A percentile compares a stretch with the other conserved stretches of the same genome.
Conservation (phyloP, 768 basidiomycete genomes). For the Sistotremastrum suecicum region DNA sequence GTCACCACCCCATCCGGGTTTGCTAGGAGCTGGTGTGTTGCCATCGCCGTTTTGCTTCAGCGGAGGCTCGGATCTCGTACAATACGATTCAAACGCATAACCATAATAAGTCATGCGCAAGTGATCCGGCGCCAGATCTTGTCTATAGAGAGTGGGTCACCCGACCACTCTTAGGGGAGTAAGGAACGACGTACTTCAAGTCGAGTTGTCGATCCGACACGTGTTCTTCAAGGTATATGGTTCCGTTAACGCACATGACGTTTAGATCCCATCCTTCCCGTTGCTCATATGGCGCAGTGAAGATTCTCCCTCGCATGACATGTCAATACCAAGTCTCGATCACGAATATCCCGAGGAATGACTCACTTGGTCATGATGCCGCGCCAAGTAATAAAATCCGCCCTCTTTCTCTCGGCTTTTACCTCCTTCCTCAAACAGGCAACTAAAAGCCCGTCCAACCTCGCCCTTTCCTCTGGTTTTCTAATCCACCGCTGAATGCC, state of each 20-base stretch:
- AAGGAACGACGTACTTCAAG: slow-evolving; percentile 40
- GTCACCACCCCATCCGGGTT: slow-evolving; percentile 60
- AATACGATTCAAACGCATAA: slow-evolving; percentile 83
- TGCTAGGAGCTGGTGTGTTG: slow-evolving; percentile 14
- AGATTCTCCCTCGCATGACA: slow-evolving; percentile 41
- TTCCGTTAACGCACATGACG: slow-evolving; percentile 60
- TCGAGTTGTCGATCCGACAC: slow-evolving; percentile 38
- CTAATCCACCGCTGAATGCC: slow-evolving; percentile 65
- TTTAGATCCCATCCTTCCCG: slow-evolving; percentile 72
- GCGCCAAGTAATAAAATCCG: slow-evolving; percentile 40
- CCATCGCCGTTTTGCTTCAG: slow-evolving; percentile 10
- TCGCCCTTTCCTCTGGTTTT: slow-evolving; percentile 46
- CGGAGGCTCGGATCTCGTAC: slow-evolving; percentile 33
- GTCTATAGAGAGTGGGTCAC: slow-evolving; percentile 25
- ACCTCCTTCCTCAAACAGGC: slow-evolving; percentile 35
- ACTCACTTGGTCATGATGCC: slow-evolving; percentile 75
- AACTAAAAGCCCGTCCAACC: slow-evolving; percentile 54
- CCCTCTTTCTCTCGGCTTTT: slow-evolving; percentile 17
- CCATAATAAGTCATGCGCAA: slow-evolving; percentile 64
- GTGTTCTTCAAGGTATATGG: slow-evolving; percentile 67
- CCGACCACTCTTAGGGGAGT: background rate
- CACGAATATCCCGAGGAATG: slow-evolving; percentile 3
- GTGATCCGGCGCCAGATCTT: slow-evolving; percentile 49
- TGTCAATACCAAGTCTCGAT: slow-evolving; percentile 5
- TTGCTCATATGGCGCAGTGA: slow-evolving; percentile 74